These are phyloP conservation scores for Colletotrichum liriopes DNA, from an alignment of 2,329 filamentous ascomycete genomes.

Conservation along the genomic window DNA sequence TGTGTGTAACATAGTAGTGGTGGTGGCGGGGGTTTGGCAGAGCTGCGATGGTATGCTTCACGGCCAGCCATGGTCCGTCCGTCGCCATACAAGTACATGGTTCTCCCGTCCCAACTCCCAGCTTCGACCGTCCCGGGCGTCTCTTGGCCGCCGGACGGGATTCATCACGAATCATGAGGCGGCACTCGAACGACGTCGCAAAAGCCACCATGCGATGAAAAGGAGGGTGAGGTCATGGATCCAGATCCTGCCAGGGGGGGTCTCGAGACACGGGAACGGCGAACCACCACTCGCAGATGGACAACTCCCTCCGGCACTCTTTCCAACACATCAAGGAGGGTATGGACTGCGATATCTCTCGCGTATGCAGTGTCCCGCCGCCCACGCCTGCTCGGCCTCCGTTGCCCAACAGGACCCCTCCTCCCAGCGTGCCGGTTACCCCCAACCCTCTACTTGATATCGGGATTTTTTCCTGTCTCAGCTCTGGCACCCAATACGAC, in stretches of 20 bases:
- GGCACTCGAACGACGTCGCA: slow-evolving; percentile 34
- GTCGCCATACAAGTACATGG: neutral
- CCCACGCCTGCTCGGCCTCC: neutral
- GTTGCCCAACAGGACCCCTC: neutral
- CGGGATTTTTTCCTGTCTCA: slow-evolving; percentile 17
- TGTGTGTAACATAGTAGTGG: neutral
- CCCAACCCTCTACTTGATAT: slow-evolving; percentile 12
- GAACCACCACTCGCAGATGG: neutral
- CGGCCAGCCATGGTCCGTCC: no score
- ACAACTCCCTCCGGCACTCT: neutral
- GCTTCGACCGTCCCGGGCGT: neutral
- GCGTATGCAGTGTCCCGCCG: neutral
- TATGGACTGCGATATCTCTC: neutral
- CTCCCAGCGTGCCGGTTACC: slow-evolving; percentile 3
- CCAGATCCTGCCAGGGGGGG: neutral
- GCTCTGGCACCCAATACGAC: slow-evolving; percentile 13
- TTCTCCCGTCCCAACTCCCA: slow-evolving; percentile 25
- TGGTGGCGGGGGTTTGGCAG: slow-evolving; percentile 4
- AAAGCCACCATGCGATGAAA: slow-evolving; percentile 27
- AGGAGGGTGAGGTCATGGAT: slow-evolving; percentile 30
- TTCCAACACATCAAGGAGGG: neutral
- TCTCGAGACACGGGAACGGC: neutral
- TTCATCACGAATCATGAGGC: slow-evolving; percentile 33
- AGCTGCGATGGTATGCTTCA: neutral
- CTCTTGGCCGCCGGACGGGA: neutral